Base-by-base conservation (phyloP, 352 stramenopile genomes). In the Halophytophthora batemanensis region DNA sequence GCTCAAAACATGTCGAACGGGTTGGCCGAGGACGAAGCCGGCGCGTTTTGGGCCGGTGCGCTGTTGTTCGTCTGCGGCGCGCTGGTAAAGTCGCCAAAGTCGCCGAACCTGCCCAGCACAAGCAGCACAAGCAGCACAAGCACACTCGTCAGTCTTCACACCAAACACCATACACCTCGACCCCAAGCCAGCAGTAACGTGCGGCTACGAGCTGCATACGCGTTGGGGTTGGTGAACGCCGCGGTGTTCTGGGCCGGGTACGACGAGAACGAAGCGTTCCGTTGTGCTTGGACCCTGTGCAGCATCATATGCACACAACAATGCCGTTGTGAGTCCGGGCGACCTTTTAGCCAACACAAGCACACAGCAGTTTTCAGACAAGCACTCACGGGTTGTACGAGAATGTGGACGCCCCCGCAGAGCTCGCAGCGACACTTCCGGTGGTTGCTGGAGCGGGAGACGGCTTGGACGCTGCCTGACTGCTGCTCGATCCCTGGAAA, bases 1-100 rank as follows among this genome's bases (percentile, higher is more conserved):
- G 35, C 61, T 82, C 58, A 93, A 64, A 93, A 90, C 75, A 93
- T 80, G 59, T 93, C 82, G 62, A 93, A 90, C 44, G 80, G 82
- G 52, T 93, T 93, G 31, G 80, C 71, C 23, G 80, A 53, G n/a
- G n/a, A n/a, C n/a, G n/a, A n/a, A n/a, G n/a, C n/a, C n/a, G n/a
- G n/a, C n/a, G n/a, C 36, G 70, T 61, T 15, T 69, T 61, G 5
- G 59, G 25, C 2, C 52, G 48, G 55, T 70, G 73, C 13, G 41
- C 49, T 56, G 33, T 34, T 19, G 41, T 40, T 22, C 39, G 18
- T 11, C 15, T 13, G 46, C 34, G 50, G 17, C 14, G 43, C 21
- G 17, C 45, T 60, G 11, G 61, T 42, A 36, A 87, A 87, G 38
- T 69, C 63, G n/a, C 62, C 76, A 36, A 87, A 87, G 38, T 69